phyloP scores from a whole-genome alignment of 75 land plant species.

The Picea sitchensis region DNA sequence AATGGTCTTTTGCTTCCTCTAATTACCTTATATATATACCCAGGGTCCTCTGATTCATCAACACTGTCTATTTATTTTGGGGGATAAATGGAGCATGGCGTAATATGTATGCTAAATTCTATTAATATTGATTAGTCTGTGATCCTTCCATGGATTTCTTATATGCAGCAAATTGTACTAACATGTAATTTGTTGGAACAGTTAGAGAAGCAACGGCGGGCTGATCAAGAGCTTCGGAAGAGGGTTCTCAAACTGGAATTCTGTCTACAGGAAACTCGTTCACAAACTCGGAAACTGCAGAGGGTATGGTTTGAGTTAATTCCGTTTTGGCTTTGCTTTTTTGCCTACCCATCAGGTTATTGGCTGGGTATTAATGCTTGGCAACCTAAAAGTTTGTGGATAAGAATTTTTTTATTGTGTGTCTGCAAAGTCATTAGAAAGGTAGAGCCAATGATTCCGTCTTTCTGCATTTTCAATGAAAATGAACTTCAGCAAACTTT shows the following conservation, averaged over 20 bases:
- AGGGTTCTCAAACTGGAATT: slow-evolving; percentile 78
- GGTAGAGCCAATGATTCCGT: not conserved
- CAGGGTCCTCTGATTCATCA: too few relatives aligned
- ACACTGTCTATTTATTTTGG: not conserved
- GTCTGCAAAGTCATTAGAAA: not conserved
- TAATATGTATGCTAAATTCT: not conserved
- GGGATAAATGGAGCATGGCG: not conserved
- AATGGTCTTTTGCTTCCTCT: too few relatives aligned
- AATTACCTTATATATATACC: too few relatives aligned
- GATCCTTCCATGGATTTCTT: not conserved
- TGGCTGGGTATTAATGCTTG: not conserved
- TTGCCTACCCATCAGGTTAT: not conserved
- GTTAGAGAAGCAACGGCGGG: slow-evolving; percentile 66
- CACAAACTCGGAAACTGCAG: slow-evolving; percentile 69
- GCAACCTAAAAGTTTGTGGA: not conserved
- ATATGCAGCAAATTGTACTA: not conserved
- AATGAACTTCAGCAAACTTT: not conserved
- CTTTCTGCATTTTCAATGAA: not conserved
- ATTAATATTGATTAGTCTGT: not conserved
- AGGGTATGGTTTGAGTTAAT: slow-evolving; percentile 34
- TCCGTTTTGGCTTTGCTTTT: not conserved
- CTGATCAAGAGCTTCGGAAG: slow-evolving; percentile 76
- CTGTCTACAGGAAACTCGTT: slow-evolving; percentile 76
- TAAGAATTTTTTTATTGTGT: not conserved
- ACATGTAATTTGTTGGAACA: slow-evolving; percentile 16